These are phyloP conservation scores for Solanum acaule DNA, from an alignment of 257 asterid genomes.

Conservation along the genomic window DNA sequence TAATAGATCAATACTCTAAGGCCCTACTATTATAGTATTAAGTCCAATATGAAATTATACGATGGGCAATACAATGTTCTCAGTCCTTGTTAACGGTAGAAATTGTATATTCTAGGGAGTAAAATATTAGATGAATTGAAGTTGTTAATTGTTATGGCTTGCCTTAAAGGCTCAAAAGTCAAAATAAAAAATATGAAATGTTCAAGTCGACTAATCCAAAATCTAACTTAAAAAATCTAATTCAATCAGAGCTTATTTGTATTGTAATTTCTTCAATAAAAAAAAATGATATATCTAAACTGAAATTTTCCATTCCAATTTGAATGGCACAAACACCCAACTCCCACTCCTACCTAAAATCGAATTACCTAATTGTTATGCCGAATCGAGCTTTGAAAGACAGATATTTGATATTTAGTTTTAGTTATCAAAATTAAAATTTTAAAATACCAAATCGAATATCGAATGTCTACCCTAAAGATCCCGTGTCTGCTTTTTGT, in stretches of 20 bases:
- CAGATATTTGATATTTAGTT: not conserved
- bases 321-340: not conserved
- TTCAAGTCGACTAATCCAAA: not conserved
- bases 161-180: not conserved
- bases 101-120: not conserved
- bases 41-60: not conserved
- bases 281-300: not conserved
- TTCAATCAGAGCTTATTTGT: not conserved
- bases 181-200: not conserved
- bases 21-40: not conserved
- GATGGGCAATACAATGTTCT: not conserved
- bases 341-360: not conserved
- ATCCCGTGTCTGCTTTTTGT: not conserved
- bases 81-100: not conserved
- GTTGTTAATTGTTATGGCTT: no score
- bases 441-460: not conserved
- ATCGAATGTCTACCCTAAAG: not conserved
- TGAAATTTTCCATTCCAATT: not conserved
- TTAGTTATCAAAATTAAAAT: not conserved
- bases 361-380: not conserved
- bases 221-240: not conserved
- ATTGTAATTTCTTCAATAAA: not conserved
- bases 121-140: not conserved
- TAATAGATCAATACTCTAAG: not conserved
- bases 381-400: not conserved